These are phyloP conservation scores for Calonectria pseudoturangicola DNA, from an alignment of 2,329 filamentous ascomycete species.

Conservation along the genomic window DNA sequence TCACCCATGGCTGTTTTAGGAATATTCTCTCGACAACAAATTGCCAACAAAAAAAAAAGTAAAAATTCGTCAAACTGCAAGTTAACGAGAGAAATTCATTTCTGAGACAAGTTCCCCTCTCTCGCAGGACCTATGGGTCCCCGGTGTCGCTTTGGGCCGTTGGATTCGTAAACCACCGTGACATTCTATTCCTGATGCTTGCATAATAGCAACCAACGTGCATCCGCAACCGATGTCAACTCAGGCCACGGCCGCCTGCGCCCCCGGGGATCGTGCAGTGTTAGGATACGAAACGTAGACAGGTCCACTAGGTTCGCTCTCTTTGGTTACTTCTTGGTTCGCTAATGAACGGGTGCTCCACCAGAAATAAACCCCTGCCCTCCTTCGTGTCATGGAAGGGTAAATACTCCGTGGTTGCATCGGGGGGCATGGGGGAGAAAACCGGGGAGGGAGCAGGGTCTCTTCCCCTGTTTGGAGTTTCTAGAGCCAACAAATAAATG, in stretches of 20 bases:
- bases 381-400: slow-evolving; percentile 3
- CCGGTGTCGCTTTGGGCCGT: neutral
- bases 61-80: neutral
- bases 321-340: neutral
- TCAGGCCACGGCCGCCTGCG: slow-evolving; percentile 15
- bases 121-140: too few relatives aligned
- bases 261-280: slow-evolving; percentile 8
- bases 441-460: too few relatives aligned
- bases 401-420: slow-evolving; percentile 16
- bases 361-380: neutral
- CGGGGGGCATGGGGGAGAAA: neutral
- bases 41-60: neutral
- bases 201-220: neutral
- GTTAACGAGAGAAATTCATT: neutral
- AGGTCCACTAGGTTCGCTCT: neutral
- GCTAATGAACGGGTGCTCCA: slow-evolving; percentile 6
- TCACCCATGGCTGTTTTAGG: neutral
- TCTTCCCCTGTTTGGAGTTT: too few relatives aligned
- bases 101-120: neutral
- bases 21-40: neutral
- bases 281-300: neutral
- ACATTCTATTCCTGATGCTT: slow-evolving; percentile 14
- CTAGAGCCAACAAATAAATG: too few relatives aligned
- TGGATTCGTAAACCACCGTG: neutral
- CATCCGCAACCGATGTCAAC: neutral